Base-by-base conservation (phyloP, 148 eudicot species). In the Fagopyrum homotropicum region DNA sequence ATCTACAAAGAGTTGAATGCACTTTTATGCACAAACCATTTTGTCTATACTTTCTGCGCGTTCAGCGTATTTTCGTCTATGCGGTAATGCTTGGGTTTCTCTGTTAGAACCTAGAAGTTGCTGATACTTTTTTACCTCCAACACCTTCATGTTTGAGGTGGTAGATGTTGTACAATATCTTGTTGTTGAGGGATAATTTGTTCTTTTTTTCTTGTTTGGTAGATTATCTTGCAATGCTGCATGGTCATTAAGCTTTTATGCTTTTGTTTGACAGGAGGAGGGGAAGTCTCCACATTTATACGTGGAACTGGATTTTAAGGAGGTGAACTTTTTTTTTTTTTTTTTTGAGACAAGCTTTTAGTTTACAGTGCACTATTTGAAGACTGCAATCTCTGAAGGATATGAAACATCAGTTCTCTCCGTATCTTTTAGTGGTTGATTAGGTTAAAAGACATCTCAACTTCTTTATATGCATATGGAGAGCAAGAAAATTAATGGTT, bases 241-340 rank as follows among this genome's bases (percentile, higher is more conserved):
- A 14, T 35, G 0, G 7, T 76, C 30, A 64, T 9, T 66, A 50
- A 66, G 64, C 51, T 76, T 54, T 45, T 26, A 75, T 75, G 10
- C 14, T 48, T 74, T 55, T 82, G 45, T 80, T 77, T 82, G 75
- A 49, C 86, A 95, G 99, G 97, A 85, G 57, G 99, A 96, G 83
- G 99, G 99, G 49, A 89, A 82, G 76, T 92, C 97, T 3, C 99
- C 99, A 64, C 56, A 90, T 79, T 66, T 96, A 47, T 96, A 88
- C 26, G 98, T 96, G 76, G 98, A 96, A 85, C 85, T 96, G 81
- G 99, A 96, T 83, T 96, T 95, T 78, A 86, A 89, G 82, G 99
- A 92, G 98, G 99, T 92, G 63, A 69, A 63, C 40, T 69, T 43
- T 15, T 64, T 6, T 35, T 7, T 66, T 40, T 15, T 22, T 6